Evolutionary conservation across 768 basidiomycete genomes (phyloP).

Genomic region (Strobilomyces confusus): DNA sequence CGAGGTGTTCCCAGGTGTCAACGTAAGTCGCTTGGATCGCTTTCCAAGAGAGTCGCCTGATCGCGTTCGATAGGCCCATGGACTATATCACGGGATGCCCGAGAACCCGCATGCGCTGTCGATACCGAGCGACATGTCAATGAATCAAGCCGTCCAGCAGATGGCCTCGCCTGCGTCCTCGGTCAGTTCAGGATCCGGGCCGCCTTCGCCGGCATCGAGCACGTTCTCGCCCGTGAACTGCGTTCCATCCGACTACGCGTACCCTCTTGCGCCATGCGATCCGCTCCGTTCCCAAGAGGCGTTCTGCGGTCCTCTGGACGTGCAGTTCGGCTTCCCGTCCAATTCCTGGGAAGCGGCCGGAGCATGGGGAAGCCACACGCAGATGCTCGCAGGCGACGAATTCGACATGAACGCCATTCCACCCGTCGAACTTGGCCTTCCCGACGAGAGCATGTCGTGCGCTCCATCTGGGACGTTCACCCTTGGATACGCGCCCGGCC

Average conservation of each 20-base stretch:
- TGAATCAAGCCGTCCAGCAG: slow-evolving; percentile 40
- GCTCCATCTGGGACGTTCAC: slow-evolving; percentile 11
- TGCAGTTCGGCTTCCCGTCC: slow-evolving; percentile 27
- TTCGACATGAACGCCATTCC: slow-evolving; percentile 66
- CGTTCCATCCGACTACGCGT: slow-evolving; percentile 18
- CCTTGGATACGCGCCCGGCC: slow-evolving; percentile 21
- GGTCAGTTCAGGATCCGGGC: slow-evolving; percentile 43
- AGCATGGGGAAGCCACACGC: slow-evolving; percentile 34
- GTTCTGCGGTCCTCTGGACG: slow-evolving; percentile 23
- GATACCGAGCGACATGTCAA: slow-evolving; percentile 35
- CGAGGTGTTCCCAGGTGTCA: slow-evolving; percentile 28
- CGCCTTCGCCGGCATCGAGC: slow-evolving; percentile 45
- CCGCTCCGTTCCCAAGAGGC: slow-evolving; percentile 10
- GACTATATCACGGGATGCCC: slow-evolving; percentile 51
- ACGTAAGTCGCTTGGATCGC: slow-evolving; percentile 36
- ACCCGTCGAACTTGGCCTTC: slow-evolving; percentile 55
- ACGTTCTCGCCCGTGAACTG: slow-evolving; percentile 45
- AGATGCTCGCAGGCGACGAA: slow-evolving; percentile 52
- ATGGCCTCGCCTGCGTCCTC: slow-evolving; percentile 51
- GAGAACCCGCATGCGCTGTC: slow-evolving; percentile 41
- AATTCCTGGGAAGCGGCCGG: slow-evolving; percentile 32
- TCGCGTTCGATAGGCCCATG: slow-evolving; percentile 37
- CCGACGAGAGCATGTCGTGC: slow-evolving; percentile 24
- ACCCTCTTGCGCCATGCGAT: slow-evolving; percentile 19
- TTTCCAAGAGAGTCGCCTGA: slow-evolving; percentile 7